Percentiles rank a stretch among this genome's conserved stretches.
Conservation (phyloP, 768 basidiomycete genomes). For the Naganishia vaughanmartiniae region DNA sequence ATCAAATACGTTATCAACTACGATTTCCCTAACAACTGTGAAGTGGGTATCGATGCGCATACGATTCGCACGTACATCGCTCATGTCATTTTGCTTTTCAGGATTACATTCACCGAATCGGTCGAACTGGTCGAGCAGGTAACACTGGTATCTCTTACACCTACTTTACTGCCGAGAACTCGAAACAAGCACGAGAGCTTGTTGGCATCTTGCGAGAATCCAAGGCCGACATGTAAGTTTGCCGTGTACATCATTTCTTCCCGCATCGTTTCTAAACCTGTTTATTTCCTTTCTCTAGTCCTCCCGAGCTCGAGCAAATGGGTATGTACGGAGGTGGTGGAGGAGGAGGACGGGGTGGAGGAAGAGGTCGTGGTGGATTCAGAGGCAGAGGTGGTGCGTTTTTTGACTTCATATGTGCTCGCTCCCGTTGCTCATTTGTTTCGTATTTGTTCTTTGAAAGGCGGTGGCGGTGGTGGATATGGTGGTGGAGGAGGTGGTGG, state of each 20-base stretch:
- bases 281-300: conserved; percentile 43
- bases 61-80: conserved; percentile 61
- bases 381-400: conserved; percentile 37
- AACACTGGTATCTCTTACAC: conserved; percentile 89
- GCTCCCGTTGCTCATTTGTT: too few relatives aligned
- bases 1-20: conserved; percentile 81
- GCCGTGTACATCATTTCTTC: not conserved
- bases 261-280: not conserved
- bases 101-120: conserved; percentile 97
- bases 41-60: conserved; percentile 17
- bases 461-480: conserved; percentile 40
- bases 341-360: conserved; percentile 29
- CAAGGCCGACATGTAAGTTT: conserved; percentile 64
- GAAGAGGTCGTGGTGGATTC: conserved; percentile 16
- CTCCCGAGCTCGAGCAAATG: conserved; percentile 92
- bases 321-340: conserved; percentile 65
- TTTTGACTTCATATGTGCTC: too few relatives aligned
- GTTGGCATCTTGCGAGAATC: conserved; percentile 72
- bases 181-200: conserved; percentile 89
- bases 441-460: too few relatives aligned
- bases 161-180: conserved; percentile 94
- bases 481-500: conserved; percentile 48
- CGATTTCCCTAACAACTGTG: conserved; percentile 25
- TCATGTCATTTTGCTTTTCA: conserved; percentile 82
- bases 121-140: conserved; percentile 76